Evolutionary conservation across 495 filamentous ascomycete genomes (phyloP).

Genomic region (Neurospora sp.): DNA sequence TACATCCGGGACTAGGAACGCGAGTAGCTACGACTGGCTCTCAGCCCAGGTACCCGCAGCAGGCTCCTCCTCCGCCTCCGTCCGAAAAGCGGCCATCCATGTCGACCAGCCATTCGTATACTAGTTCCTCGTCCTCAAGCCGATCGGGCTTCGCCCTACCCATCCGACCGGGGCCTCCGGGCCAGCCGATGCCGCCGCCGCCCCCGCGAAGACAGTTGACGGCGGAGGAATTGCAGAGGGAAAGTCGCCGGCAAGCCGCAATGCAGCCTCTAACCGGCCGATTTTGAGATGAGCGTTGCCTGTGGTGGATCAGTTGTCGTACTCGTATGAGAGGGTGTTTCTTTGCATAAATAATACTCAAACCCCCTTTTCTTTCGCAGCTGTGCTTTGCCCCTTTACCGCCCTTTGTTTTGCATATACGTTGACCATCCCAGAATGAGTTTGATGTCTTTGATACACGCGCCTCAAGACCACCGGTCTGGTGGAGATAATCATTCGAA

Average conservation of each 20-base stretch:
- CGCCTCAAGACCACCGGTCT: neutral
- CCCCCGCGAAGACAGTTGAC: constrained; percentile 33
- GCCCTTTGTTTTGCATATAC: neutral
- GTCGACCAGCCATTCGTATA: neutral
- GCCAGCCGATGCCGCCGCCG: constrained; percentile 33
- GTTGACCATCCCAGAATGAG: neutral
- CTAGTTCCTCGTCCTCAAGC: neutral
- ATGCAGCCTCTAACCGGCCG: constrained; percentile 28
- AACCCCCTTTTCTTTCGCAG: constrained; percentile 1
- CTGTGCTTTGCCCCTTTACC: neutral
- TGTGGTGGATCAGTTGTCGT: neutral
- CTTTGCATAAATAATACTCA: constrained; percentile 13
- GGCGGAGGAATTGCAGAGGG: constrained; percentile 9
- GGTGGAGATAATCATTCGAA: neutral
- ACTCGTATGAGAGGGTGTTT: constrained; percentile 15
- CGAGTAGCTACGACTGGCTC: constrained; percentile 37
- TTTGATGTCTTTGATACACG: neutral
- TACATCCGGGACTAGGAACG: constrained; percentile 42
- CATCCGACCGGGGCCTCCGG: constrained; percentile 37
- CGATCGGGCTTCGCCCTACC: constrained; percentile 32
- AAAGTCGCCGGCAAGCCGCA: constrained; percentile 24
- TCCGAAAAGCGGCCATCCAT: constrained; percentile 12
- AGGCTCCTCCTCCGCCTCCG: constrained; percentile 5
- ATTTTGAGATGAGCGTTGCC: constrained; percentile 8
- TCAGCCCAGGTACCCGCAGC: constrained; percentile 26